Evolutionary conservation across 176 grass and related monocot species (phyloP).

Genomic region (Saccharum officinarum): DNA sequence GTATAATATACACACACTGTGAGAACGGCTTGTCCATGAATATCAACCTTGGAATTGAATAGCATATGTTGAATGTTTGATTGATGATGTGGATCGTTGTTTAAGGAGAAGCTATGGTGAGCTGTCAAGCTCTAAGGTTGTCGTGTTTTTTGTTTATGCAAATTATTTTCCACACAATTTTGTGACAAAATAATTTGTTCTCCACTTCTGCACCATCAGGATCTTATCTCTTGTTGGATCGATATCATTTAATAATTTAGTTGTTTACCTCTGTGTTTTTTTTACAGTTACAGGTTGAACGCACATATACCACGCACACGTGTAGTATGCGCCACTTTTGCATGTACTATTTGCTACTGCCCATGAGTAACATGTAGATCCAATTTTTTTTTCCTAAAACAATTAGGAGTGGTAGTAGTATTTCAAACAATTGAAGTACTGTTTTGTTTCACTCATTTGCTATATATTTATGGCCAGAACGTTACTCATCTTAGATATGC

Average conservation of each 20-base stretch:
- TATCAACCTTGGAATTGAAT: neutral
- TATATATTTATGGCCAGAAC: neutral
- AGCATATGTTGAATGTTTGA: neutral
- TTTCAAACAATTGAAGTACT: neutral
- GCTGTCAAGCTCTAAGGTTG: neutral
- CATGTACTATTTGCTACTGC: neutral
- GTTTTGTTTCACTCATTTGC: too few species aligned
- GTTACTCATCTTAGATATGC: neutral
- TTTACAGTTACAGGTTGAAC: neutral
- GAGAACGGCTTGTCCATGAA: neutral
- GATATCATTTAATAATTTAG: neutral
- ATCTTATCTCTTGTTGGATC: neutral
- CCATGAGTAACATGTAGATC: neutral
- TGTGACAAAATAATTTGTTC: neutral
- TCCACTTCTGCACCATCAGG: neutral
- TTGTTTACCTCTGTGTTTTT: neutral
- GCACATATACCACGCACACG: neutral
- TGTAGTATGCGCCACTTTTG: neutral
- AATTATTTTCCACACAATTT: neutral
- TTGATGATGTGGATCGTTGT: neutral
- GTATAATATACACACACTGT: neutral
- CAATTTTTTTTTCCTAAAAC: neutral
- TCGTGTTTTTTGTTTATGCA: neutral
- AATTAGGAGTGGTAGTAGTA: neutral
- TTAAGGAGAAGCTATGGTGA: neutral